Evolutionary conservation across 495 filamentous ascomycete species (phyloP), one percentile per base, ranked within the genome.

Genomic region (Daldinia vernicosa): DNA sequence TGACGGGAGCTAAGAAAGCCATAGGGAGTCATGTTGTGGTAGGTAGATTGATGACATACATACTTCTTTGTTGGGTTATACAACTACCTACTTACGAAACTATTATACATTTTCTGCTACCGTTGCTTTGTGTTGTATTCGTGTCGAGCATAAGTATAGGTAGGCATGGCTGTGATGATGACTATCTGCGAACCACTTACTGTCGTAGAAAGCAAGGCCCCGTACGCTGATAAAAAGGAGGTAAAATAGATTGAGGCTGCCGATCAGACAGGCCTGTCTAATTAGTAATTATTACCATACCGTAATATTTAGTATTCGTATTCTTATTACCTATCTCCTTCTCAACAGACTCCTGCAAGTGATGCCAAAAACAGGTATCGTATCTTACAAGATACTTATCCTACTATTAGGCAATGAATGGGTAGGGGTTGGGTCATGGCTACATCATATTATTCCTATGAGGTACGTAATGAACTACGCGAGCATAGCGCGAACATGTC

Each of bases 391-490:
- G 17, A 22, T 22, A 45, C 4, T 22, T 22, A 47, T 24, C 1
- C 7, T 9, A 3, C 43, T 47, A 8, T 3, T 24, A 43, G 39
- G 15, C 6, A 30, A 1, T 7, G 1, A 4, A 24, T 7, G 24
- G 22, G 33, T 15, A 17, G 4, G 40, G n/a, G 35, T 53, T 32
- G 6, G 19, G 15, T 35, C 12, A 60, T 37, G 35, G 39, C 33
- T 27, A 65, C 47, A 60, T 50, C 8, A 30, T 43, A 7, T 37
- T 4, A 2, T 54, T 11, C 33, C 24, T 60, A 67, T 54, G n/a
- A n/a, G n/a, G 56, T 60, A 54, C 64, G 45, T 67, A 67, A 67
- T 60, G 52, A 33, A 33, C 37, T 33, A 17, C 12, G 30, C 14
- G 33, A 64, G 24, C 12, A 24, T 39, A 39, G 37, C 24, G 7